phyloP scores from a whole-genome alignment of 1,139 yeast genomes.

The Blastobotrys apis region DNA sequence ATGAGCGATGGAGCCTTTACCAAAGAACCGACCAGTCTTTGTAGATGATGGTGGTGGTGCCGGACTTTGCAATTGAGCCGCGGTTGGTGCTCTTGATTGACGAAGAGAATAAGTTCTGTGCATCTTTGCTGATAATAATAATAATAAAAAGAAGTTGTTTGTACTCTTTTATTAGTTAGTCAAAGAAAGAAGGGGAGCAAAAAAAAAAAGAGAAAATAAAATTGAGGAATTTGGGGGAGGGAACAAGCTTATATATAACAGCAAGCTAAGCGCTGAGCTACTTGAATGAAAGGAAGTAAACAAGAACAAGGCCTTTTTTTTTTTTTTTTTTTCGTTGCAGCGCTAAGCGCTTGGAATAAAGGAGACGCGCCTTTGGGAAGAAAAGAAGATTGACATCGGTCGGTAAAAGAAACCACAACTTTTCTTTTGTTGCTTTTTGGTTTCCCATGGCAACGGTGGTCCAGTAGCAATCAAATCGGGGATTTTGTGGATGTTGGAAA shows the following conservation, averaged over 20 bases:
- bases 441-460: too few species aligned
- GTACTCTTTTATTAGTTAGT: not conserved
- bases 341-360: too few species aligned
- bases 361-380: too few species aligned
- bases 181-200: not conserved
- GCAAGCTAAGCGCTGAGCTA: not conserved
- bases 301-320: not conserved
- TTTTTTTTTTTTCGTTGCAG: too few species aligned
- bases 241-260: conserved; percentile 1
- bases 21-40: conserved; percentile 82
- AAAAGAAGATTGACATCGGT: too few species aligned
- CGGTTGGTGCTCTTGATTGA: conserved; percentile 93
- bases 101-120: conserved; percentile 98
- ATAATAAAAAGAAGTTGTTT: too few species aligned
- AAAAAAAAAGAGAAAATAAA: not conserved
- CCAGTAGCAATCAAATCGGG: too few species aligned
- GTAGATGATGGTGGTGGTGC: conserved; percentile 94
- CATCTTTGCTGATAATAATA: too few species aligned
- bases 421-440: too few species aligned
- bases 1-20: conserved; percentile 80
- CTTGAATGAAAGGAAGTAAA: not conserved
- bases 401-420: too few species aligned
- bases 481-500: too few species aligned
- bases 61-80: conserved; percentile 87
- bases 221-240: not conserved